These are phyloP conservation scores for Pyrenophora graminea DNA, from an alignment of 2,329 filamentous ascomycete species.

Conservation along the genomic window DNA sequence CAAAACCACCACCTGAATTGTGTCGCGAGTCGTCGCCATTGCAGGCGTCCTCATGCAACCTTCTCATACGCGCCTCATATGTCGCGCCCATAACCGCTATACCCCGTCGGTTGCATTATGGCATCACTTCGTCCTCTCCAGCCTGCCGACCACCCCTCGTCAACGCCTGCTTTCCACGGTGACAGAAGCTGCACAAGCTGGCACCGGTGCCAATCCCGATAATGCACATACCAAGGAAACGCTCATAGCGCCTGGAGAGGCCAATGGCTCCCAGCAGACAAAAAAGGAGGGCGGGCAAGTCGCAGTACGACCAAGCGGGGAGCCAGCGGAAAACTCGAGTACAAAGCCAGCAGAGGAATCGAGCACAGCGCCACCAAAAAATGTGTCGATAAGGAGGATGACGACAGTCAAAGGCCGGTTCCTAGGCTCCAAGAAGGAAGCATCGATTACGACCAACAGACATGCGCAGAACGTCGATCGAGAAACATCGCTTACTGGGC, in stretches of 20 bases:
- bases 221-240: no score
- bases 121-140: constrained; percentile 39
- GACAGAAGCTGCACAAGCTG: constrained; percentile 7
- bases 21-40: constrained; percentile 7
- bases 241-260: background rate
- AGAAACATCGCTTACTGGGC: background rate
- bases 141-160: constrained; percentile 12
- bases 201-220: background rate
- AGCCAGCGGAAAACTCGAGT: background rate
- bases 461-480: background rate
- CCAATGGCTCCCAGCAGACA: background rate
- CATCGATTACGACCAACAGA: constrained; percentile 8
- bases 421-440: background rate
- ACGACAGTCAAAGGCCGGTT: constrained; percentile 5
- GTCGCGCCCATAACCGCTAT: constrained; percentile 41
- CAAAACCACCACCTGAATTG: background rate
- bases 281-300: background rate
- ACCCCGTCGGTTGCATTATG: constrained; percentile 37
- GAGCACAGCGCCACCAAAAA: background rate
- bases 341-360: background rate
- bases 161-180: constrained; percentile 26
- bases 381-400: constrained; percentile 1
- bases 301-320: background rate
- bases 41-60: constrained; percentile 34
- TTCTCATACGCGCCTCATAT: constrained; percentile 30